These are phyloP conservation scores for Podospora fimiseda DNA, from an alignment of 495 filamentous ascomycete genomes.

Conservation along the genomic window DNA sequence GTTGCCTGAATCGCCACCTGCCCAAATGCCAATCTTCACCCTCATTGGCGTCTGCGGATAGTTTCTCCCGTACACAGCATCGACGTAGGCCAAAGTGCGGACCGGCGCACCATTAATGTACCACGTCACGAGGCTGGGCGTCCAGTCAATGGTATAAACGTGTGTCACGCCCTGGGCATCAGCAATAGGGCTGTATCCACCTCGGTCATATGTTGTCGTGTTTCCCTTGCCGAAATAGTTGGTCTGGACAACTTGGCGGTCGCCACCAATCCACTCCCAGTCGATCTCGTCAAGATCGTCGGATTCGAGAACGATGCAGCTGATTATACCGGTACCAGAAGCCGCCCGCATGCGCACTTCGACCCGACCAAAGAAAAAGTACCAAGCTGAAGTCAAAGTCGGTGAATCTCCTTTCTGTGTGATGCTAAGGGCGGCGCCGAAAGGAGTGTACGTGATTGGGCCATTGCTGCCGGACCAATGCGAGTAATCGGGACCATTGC, in stretches of 20 bases:
- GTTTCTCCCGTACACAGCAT: constrained; percentile 53
- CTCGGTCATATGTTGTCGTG: constrained; percentile 64
- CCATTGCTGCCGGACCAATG: constrained; percentile 58
- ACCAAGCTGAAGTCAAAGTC: constrained; percentile 59
- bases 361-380: constrained; percentile 71
- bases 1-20: constrained; percentile 64
- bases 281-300: constrained; percentile 91
- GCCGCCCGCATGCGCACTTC: constrained; percentile 60
- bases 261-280: constrained; percentile 69
- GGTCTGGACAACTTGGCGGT: constrained; percentile 62
- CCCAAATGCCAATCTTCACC: constrained; percentile 75
- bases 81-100: constrained; percentile 55
- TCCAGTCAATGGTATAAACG: constrained; percentile 83
- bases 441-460: constrained; percentile 50
- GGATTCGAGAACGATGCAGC: constrained; percentile 74
- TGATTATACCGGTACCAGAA: constrained; percentile 63
- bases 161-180: constrained; percentile 60
- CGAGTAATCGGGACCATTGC: constrained; percentile 50
- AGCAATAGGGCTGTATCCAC: constrained; percentile 50
- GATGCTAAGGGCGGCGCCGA: constrained; percentile 68
- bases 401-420: constrained; percentile 67
- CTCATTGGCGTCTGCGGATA: constrained; percentile 86
- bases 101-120: constrained; percentile 63
- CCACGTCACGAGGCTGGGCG: constrained; percentile 65
- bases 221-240: constrained; percentile 95